phyloP scores from a whole-genome alignment of 2,329 filamentous ascomycete species.

The Colletotrichum liriopes region DNA sequence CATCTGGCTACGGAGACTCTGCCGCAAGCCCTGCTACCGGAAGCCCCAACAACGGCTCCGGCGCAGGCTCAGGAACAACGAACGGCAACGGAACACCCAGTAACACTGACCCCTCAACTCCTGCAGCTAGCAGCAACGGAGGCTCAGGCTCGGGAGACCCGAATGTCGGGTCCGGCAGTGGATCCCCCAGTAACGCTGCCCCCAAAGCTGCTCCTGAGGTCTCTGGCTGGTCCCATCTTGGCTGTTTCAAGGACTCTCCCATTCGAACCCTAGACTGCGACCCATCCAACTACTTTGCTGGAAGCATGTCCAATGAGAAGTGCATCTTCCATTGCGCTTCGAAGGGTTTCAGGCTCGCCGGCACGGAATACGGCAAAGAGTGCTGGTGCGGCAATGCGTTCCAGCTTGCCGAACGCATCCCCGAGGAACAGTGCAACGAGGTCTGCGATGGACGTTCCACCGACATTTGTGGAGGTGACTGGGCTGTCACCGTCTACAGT shows the following conservation, averaged over 20 bases:
- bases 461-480: conserved; percentile 42
- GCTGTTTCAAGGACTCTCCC: conserved; percentile 51
- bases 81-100: conserved; percentile 6
- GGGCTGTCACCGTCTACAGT: conserved; percentile 44
- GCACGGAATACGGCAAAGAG: conserved; percentile 65
- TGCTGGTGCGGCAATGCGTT: conserved; percentile 64
- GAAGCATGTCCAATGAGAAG: conserved; percentile 63
- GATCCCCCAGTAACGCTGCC: conserved; percentile 4
- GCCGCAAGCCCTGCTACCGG: background rate
- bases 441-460: conserved; percentile 34
- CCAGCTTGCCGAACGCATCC: conserved; percentile 36
- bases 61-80: background rate
- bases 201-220: conserved; percentile 20
- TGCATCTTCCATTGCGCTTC: conserved; percentile 65
- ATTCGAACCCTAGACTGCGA: conserved; percentile 43
- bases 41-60: conserved; percentile 9
- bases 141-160: background rate
- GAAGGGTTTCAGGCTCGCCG: conserved; percentile 61
- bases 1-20: conserved; percentile 5
- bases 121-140: conserved; percentile 4
- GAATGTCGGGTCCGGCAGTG: conserved; percentile 4
- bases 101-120: background rate
- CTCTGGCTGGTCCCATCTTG: conserved; percentile 49
- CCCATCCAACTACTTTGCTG: conserved; percentile 47
- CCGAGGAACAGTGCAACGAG: conserved; percentile 34